Base-by-base conservation (phyloP, 495 filamentous ascomycete genomes). In the Chaetomium tenue region DNA sequence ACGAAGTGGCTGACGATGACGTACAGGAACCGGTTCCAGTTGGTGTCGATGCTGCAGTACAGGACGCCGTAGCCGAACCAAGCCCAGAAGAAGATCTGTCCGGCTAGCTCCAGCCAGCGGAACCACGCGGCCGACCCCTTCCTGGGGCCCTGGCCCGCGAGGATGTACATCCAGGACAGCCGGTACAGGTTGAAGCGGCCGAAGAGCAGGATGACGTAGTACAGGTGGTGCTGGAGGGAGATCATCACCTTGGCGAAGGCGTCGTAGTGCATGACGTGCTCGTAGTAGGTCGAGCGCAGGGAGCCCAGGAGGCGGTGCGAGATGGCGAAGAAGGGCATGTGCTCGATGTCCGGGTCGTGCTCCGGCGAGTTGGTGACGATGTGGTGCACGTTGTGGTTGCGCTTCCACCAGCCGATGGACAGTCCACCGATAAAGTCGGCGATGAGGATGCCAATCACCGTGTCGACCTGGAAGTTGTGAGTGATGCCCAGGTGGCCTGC, bases 401-500 rank as follows among this genome's bases (percentile, higher is more conserved):
- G 83, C 75, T 98, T 98, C 94, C 94, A 98, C 94, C 94, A 98
- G 12, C 93, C 90, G 16, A 94, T 65, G 52, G 90, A 94, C n/a
- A 98, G 77, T 5, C 94, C 94, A 23, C 94, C 94, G 3, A 93
- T 78, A 68, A 89, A 98, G 72, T 96, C 87, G 25, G 94, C 93
- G 68, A 98, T 90, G 60, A 96, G 76, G 68, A 98, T 96, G 40
- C 91, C 93, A 68, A 98, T 91, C 42, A 88, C 78, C 7, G 89
- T 88, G 76, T 98, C 94, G 20, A 84, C 76, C 26, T 88, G 86
- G 75, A 91, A 97, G 70, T 87, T 77, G 72, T 97, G 94, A 33
- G 94, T 98, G 66, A 98, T 97, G 63, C 90, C 94, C 89, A 97
- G 96, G 75, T 98, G 94, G 7, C 92, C 92, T 44, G 94, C 91